A percentile compares a stretch with the other conserved stretches of the same genome.
These are phyloP conservation scores for Entomortierella lignicola DNA, from an alignment of 192 early-diverging fungal species.

Conservation along the genomic window DNA sequence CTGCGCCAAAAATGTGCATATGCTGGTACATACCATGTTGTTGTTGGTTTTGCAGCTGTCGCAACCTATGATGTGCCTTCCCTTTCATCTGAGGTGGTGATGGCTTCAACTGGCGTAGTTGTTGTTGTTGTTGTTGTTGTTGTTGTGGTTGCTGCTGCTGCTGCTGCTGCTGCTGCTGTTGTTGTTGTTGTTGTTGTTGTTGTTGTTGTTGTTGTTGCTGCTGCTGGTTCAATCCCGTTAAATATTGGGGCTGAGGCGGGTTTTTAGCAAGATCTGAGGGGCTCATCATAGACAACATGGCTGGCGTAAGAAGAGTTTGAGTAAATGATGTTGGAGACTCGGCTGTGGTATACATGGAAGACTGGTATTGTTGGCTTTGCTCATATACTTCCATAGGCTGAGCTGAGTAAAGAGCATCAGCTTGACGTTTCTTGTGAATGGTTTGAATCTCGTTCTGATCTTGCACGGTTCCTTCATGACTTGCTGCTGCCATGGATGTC, in stretches of 20 bases:
- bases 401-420: slow-evolving; percentile 6
- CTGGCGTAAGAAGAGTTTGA: slow-evolving; percentile 22
- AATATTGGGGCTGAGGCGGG: neutral
- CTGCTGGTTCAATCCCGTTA: slow-evolving; percentile 12
- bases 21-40: slow-evolving; percentile 50
- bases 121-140: too few relatives aligned
- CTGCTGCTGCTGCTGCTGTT: slow-evolving; percentile 14
- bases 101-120: too few relatives aligned
- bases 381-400: neutral
- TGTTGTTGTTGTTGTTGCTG: slow-evolving; percentile 12
- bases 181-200: too few relatives aligned
- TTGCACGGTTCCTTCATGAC: slow-evolving; percentile 20
- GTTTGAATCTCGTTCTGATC: slow-evolving; percentile 7
- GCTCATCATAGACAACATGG: slow-evolving; percentile 32
- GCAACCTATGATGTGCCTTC: slow-evolving; percentile 50
- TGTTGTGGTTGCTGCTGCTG: slow-evolving; percentile 17
- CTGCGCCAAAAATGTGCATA: slow-evolving; percentile 44
- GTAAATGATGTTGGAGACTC: neutral
- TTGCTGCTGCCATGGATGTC: slow-evolving; percentile 40
- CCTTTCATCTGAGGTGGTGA: slow-evolving; percentile 15
- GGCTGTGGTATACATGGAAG: neutral
- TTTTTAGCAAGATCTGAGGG: slow-evolving; percentile 7
- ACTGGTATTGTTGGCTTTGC: neutral
- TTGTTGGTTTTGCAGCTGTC: slow-evolving; percentile 50
- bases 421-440: slow-evolving; percentile 33